phyloP scores from a whole-genome alignment of 2,329 filamentous ascomycete genomes.

The Stagonosporopsis tanaceti region DNA sequence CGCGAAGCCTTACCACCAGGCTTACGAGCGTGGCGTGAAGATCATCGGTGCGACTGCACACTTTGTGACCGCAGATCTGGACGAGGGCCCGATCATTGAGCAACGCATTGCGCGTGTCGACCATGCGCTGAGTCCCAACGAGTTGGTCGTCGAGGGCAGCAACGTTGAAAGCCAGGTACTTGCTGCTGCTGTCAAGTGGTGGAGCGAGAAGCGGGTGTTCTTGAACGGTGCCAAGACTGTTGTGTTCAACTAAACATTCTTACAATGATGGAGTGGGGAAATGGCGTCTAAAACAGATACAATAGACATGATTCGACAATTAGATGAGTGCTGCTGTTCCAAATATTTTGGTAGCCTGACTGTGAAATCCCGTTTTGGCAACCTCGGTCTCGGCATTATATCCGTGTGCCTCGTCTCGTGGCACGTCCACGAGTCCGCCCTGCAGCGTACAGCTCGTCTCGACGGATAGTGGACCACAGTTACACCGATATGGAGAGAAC shows the following conservation, averaged over 20 bases:
- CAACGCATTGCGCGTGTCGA: slow-evolving; percentile 80
- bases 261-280: neutral
- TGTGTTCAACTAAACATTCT: slow-evolving; percentile 66
- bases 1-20: slow-evolving; percentile 87
- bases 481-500: slow-evolving; percentile 7
- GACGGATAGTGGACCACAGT: slow-evolving; percentile 20
- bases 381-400: slow-evolving; percentile 9
- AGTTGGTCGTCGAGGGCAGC: slow-evolving; percentile 79
- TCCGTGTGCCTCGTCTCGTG: slow-evolving; percentile 22
- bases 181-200: slow-evolving; percentile 84
- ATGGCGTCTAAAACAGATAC: neutral
- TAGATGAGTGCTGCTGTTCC: neutral
- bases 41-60: slow-evolving; percentile 87
- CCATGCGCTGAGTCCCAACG: slow-evolving; percentile 77
- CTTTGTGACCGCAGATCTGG: slow-evolving; percentile 84
- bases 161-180: slow-evolving; percentile 86
- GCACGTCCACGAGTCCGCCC: slow-evolving; percentile 23
- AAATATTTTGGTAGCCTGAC: neutral
- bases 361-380: slow-evolving; percentile 7
- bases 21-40: slow-evolving; percentile 85
- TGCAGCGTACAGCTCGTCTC: slow-evolving; percentile 27
- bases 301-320: slow-evolving; percentile 5
- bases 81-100: slow-evolving; percentile 89
- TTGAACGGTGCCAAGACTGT: slow-evolving; percentile 83
- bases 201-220: slow-evolving; percentile 79